Evolutionary conservation across 2,329 filamentous ascomycete genomes (phyloP).

Genomic region (Teratosphaeria destructans): DNA sequence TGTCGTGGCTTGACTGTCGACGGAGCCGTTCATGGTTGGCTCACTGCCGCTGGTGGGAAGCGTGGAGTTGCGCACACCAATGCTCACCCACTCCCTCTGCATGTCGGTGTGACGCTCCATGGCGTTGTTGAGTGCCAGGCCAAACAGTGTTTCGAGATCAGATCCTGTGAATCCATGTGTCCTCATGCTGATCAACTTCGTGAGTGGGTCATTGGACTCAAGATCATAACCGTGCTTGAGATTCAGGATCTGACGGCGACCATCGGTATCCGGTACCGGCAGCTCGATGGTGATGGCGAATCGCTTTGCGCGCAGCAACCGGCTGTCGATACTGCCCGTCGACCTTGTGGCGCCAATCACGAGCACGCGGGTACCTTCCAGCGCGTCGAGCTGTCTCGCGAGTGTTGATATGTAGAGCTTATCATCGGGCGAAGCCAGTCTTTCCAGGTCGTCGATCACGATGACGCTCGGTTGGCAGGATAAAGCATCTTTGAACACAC

Average conservation of each 20-base stretch:
- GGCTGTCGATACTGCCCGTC: conserved; percentile 55
- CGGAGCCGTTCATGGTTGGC: conserved; percentile 1
- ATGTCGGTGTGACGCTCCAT: conserved; percentile 25
- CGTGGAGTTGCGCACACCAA: conserved; percentile 1
- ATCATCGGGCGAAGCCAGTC: conserved; percentile 51
- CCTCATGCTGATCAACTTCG: conserved; percentile 49
- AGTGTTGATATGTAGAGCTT: conserved; percentile 33
- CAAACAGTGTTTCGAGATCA: conserved; percentile 60
- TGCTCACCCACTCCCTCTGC: conserved; percentile 11
- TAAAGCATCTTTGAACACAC: conserved; percentile 59
- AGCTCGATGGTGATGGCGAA: conserved; percentile 61
- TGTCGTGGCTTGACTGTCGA: conserved; percentile 5
- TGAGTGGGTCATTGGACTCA: conserved; percentile 40
- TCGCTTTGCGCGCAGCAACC: conserved; percentile 52
- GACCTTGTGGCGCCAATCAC: conserved; percentile 68
- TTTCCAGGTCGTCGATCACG: conserved; percentile 67
- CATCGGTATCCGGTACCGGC: conserved; percentile 61
- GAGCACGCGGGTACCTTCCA: conserved; percentile 50
- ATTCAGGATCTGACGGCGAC: conserved; percentile 64
- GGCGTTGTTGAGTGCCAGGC: conserved; percentile 37
- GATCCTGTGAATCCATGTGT: conserved; percentile 81
- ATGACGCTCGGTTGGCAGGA: conserved; percentile 65
- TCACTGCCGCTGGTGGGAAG: background rate
- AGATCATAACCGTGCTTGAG: conserved; percentile 41
- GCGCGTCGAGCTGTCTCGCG: conserved; percentile 44